phyloP scores from a whole-genome alignment of 495 filamentous ascomycete species.

The Penicilliopsis zonata region DNA sequence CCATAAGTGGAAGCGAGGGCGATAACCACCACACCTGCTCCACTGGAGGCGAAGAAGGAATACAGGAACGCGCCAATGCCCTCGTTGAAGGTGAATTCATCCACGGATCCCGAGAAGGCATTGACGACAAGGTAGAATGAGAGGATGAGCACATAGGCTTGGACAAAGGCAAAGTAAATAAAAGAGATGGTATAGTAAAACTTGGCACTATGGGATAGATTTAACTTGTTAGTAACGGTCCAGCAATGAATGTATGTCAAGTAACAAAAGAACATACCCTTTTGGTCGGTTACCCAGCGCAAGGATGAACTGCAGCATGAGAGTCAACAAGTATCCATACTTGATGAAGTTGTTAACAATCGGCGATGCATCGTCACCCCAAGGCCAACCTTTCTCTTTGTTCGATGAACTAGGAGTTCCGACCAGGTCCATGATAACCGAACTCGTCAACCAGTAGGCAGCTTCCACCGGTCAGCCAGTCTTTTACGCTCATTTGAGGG shows the following conservation, averaged over 20 bases:
- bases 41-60: constrained; percentile 66
- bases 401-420: constrained; percentile 49
- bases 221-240: not conserved
- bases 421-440: constrained; percentile 94
- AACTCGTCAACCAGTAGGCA: constrained; percentile 91
- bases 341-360: constrained; percentile 87
- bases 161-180: constrained; percentile 73
- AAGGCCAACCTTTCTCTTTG: constrained; percentile 46
- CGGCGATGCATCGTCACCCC: constrained; percentile 70
- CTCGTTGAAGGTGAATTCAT: constrained; percentile 40
- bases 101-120: constrained; percentile 53
- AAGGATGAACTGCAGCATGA: constrained; percentile 91
- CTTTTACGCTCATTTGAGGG: too few relatives aligned
- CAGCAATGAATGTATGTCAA: not conserved
- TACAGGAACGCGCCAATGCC: constrained; percentile 43
- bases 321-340: constrained; percentile 82
- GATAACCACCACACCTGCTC: constrained; percentile 79
- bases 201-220: constrained; percentile 44
- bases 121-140: constrained; percentile 78
- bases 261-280: constrained; percentile 26
- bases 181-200: constrained; percentile 88
- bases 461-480: constrained; percentile 28
- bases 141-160: constrained; percentile 79
- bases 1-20: constrained; percentile 91
- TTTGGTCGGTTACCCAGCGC: constrained; percentile 96